Evolutionary conservation across 345 rosid genomes (phyloP).

Genomic region (Mallotus nudiflorus): DNA sequence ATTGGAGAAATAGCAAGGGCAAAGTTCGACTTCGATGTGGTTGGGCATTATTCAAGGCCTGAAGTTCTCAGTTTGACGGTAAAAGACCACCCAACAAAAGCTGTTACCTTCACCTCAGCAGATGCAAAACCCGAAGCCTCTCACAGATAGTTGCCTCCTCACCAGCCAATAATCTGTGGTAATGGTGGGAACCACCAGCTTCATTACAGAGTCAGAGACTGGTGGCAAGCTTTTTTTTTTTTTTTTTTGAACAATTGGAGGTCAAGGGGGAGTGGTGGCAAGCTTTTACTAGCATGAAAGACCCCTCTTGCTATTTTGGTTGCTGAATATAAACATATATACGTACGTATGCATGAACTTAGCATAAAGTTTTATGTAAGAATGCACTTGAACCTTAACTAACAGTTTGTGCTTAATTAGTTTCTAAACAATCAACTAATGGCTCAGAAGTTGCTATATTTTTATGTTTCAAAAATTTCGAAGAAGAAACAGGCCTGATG

Average conservation of each 20-base stretch:
- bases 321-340: neutral
- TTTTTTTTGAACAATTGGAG: no score
- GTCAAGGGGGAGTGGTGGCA: no score
- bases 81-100: conserved; percentile 67
- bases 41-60: conserved; percentile 90
- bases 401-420: no score
- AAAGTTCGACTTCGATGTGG: conserved; percentile 92
- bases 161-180: neutral
- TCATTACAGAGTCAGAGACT: neutral
- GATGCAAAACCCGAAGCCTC: conserved; percentile 41
- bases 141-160: conserved; percentile 17
- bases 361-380: neutral
- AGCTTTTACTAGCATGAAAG: no score
- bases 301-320: no score
- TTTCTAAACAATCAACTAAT: no score
- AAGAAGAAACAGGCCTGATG: no score
- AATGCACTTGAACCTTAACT: neutral
- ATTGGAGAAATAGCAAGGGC: conserved; percentile 89
- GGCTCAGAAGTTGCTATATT: no score
- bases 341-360: no score
- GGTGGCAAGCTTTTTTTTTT: neutral
- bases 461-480: no score
- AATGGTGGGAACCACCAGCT: neutral
- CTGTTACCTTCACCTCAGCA: conserved; percentile 62
- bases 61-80: conserved; percentile 88